Percentiles rank a stretch among this genome's conserved stretches.
phyloP scores from a whole-genome alignment of 148 eudicot genomes.

The Amaranthus hypochondriacus region DNA sequence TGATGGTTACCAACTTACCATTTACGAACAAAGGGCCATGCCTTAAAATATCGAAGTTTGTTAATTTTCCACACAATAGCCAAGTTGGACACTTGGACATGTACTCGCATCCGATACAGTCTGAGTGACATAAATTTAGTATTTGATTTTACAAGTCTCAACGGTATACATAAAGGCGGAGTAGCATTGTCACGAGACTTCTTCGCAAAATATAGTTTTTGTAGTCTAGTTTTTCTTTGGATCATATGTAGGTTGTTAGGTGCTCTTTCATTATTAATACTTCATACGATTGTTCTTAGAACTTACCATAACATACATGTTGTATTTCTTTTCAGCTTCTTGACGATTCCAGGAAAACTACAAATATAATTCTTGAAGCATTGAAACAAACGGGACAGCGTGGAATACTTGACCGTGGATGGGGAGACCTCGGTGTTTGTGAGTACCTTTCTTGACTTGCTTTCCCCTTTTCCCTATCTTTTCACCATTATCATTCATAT shows the following conservation, averaged over 20 bases:
- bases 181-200: too few species aligned
- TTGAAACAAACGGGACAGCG: slow-evolving; percentile 74
- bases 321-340: slow-evolving; percentile 53
- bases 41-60: too few species aligned
- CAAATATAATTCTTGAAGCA: slow-evolving; percentile 79
- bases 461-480: background rate
- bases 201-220: background rate
- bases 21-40: too few species aligned
- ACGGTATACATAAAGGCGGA: too few species aligned
- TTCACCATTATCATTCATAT: too few species aligned
- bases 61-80: too few species aligned
- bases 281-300: background rate
- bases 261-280: background rate
- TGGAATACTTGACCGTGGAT: slow-evolving; percentile 87
- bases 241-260: background rate
- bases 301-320: background rate
- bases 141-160: too few species aligned
- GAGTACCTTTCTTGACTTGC: slow-evolving; percentile 29
- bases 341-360: slow-evolving; percentile 67
- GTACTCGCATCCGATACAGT: too few species aligned
- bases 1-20: too few species aligned
- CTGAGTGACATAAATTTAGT: background rate
- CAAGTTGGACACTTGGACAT: too few species aligned
- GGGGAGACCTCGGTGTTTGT: slow-evolving; percentile 96
- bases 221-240: background rate